Conservation (phyloP, 2,329 filamentous ascomycete genomes). For the Ophiostoma himal-ulmi region DNA sequence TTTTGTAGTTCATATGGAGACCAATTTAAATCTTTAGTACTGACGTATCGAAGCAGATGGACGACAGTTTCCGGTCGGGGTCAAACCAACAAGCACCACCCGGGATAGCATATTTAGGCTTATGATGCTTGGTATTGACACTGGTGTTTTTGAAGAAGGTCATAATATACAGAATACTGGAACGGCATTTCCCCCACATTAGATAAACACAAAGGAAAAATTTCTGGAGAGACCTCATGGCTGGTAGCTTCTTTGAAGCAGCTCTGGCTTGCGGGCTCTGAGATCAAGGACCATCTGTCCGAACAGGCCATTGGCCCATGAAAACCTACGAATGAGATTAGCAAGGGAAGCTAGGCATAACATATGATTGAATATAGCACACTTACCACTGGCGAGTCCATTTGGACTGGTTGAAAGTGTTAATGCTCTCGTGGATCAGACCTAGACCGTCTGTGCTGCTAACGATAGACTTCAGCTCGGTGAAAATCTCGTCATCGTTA, state of each 20-base stretch:
- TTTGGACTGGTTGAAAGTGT: slow-evolving; percentile 51
- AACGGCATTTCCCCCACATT: not conserved
- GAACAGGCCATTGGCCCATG: slow-evolving; percentile 85
- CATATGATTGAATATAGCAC: not conserved
- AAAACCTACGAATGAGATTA: slow-evolving; percentile 49
- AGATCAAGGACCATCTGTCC: slow-evolving; percentile 76
- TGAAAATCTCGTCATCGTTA: slow-evolving; percentile 66
- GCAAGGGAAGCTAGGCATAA: not conserved
- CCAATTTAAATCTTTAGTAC: too few species aligned
- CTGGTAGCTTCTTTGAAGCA: slow-evolving; percentile 38
- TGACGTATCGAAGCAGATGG: not conserved
- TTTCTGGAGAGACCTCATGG: slow-evolving; percentile 16
- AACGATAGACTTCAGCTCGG: slow-evolving; percentile 58
- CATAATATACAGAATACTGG: too few species aligned
- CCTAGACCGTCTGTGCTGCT: slow-evolving; percentile 67
- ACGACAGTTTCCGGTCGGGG: not conserved
- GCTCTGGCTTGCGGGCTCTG: slow-evolving; percentile 60
- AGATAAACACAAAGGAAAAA: not conserved
- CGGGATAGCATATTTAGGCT: not conserved
- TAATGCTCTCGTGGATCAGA: slow-evolving; percentile 73
- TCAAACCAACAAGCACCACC: not conserved
- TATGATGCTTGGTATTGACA: not conserved
- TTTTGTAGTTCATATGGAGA: too few species aligned
- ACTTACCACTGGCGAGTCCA: slow-evolving; percentile 39
- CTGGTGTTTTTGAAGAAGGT: not conserved